These are phyloP conservation scores for Phytophthora litchii DNA, from an alignment of 352 stramenopile genomes.

Conservation along the genomic window DNA sequence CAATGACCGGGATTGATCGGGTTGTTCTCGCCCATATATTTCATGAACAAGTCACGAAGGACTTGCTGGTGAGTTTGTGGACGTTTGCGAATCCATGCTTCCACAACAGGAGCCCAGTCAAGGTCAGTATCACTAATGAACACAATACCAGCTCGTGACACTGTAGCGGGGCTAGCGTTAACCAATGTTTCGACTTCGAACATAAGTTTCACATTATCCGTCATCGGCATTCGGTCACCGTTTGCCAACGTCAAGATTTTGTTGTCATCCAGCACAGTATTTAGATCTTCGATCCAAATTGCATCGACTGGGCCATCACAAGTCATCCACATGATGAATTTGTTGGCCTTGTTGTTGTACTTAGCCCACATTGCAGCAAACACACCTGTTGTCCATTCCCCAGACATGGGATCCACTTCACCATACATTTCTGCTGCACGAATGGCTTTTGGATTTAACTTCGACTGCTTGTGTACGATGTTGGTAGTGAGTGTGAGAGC, in stretches of 20 bases:
- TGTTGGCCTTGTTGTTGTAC: constrained; percentile 98
- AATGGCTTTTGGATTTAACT: constrained; percentile 98
- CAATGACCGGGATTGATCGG: constrained; percentile 94
- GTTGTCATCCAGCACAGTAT: constrained; percentile 98
- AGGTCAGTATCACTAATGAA: constrained; percentile 98
- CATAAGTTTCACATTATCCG: constrained; percentile 97
- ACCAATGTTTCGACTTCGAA: constrained; percentile 98
- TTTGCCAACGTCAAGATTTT: constrained; percentile 98
- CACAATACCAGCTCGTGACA: constrained; percentile 97
- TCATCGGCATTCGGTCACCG: constrained; percentile 98
- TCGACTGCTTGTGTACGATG: constrained; percentile 95
- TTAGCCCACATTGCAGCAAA: constrained; percentile 99
- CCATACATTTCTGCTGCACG: constrained; percentile 98
- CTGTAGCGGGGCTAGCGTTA: constrained; percentile 96
- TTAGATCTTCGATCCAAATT: constrained; percentile 99
- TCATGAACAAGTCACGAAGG: constrained; percentile 92
- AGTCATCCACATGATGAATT: constrained; percentile 99
- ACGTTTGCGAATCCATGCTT: constrained; percentile 96
- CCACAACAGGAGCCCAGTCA: constrained; percentile 96
- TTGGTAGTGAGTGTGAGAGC: constrained; percentile 93
- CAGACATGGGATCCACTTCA: constrained; percentile 95
- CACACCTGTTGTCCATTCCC: constrained; percentile 98
- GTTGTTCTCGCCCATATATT: constrained; percentile 96
- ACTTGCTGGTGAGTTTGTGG: constrained; percentile 88
- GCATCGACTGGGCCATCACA: constrained; percentile 97